Base-by-base conservation (phyloP, 1,284 basidiomycete species). In the Taiwanofungus camphoratus region DNA sequence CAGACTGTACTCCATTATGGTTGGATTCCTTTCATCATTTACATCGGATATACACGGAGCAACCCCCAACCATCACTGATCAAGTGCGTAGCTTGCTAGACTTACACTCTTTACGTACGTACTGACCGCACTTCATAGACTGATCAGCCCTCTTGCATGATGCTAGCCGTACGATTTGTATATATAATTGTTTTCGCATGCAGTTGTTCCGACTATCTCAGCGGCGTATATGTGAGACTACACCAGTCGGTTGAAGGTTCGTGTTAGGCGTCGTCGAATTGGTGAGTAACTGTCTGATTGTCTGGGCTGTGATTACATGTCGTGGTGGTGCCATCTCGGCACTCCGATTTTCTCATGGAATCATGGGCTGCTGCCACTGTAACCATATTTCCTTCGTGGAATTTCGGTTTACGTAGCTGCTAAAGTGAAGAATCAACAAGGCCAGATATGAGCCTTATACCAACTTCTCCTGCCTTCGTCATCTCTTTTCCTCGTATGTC, bases 1-100 rank as follows among this genome's bases (percentile, higher is more conserved):
- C 56, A 95, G 92, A 90, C 87, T 49, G 75, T 90, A 55, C 64
- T 94, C 46, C 91, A 94, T 66, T 92, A 92, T 59, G 85, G 83
- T 52, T 96, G 92, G 91, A 89, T 96, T 59, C 92, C 92, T 29
- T 71, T 92, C 60, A 89, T 96, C 60, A 93, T 96, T 57, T 95
- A 91, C 65, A 76, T 94, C 58, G 92, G 92, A 24, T 94, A 89
- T 71, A 87, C 84, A 43, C 74, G 84, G 58, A 91, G 88, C 60
- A 87, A 84, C 58, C 91, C 91, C 26, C 90, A 92, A 58, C 91
- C 91, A n/a, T 91, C 90, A 33, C 70, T 94, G 56, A 93, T 94
- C 68, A 93, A 92, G 91, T 92, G 50, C 56, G 87, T 76, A 3
- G 8, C 19, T 24, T 36, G 19, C 30, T 41, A 12, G 16, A 35